phyloP scores from a whole-genome alignment of 495 filamentous ascomycete genomes.

The Tetracladium setigerum region DNA sequence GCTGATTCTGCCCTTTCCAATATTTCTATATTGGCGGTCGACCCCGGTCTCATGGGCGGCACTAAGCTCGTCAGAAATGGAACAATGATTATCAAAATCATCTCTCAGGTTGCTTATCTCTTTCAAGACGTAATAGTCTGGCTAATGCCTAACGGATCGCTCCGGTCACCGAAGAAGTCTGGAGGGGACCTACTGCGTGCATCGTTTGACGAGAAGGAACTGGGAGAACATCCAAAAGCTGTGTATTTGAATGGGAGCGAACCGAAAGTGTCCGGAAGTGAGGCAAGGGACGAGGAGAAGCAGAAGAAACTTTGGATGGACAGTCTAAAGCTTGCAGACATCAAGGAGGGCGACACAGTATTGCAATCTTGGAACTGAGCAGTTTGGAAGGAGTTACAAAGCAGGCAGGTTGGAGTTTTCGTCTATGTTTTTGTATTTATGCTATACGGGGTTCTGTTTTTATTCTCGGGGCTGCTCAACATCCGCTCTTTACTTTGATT shows the following conservation, averaged over 20 bases:
- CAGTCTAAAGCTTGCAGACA: conserved; percentile 23
- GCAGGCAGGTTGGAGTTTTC: too few relatives aligned
- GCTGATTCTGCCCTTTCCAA: conserved; percentile 25
- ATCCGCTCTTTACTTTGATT: too few relatives aligned
- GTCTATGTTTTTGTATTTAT: too few relatives aligned
- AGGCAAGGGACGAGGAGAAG: conserved; percentile 31
- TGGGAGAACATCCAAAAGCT: conserved; percentile 25
- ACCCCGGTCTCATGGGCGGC: conserved; percentile 29
- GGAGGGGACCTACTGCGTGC: conserved; percentile 33
- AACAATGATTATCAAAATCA: conserved; percentile 10
- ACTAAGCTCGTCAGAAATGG: conserved; percentile 23
- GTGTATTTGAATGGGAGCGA: conserved; percentile 27
- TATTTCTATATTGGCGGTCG: conserved; percentile 24
- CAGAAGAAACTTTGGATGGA: conserved; percentile 27
- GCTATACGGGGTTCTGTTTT: too few relatives aligned
- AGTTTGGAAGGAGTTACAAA: too few relatives aligned
- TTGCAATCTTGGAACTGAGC: conserved; percentile 28
- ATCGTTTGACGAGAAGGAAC: conserved; percentile 23
- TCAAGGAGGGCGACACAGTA: conserved; percentile 30
- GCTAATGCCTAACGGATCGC: conserved; percentile 20
- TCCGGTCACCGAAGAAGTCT: conserved; percentile 36
- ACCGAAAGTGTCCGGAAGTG: conserved; percentile 16
- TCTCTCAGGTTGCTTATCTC: conserved; percentile 10
- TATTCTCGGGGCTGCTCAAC: too few relatives aligned
- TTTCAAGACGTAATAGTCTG: conserved; percentile 15